phyloP scores from a whole-genome alignment of 2,329 filamentous ascomycete genomes.

The Microcyclospora pomicola region DNA sequence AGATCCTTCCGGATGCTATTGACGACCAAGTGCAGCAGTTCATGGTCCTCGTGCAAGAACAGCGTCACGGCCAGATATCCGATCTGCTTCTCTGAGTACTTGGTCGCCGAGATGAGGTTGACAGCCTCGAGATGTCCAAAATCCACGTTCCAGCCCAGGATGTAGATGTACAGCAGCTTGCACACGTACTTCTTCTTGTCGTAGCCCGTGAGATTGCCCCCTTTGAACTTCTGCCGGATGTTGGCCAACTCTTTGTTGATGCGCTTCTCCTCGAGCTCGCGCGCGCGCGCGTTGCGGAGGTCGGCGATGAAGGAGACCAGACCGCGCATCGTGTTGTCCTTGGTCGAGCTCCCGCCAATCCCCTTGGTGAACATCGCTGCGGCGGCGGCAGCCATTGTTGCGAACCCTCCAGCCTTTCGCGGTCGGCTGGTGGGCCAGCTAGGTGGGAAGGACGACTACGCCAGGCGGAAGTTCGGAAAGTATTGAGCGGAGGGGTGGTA shows the following conservation, averaged over 20 bases:
- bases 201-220: conserved; percentile 73
- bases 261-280: conserved; percentile 94
- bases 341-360: conserved; percentile 16
- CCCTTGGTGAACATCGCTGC: conserved; percentile 24
- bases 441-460: too few relatives aligned
- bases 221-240: conserved; percentile 96
- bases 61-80: conserved; percentile 95
- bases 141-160: conserved; percentile 96
- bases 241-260: conserved; percentile 99
- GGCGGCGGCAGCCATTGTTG: conserved; percentile 23
- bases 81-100: conserved; percentile 99
- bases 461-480: too few relatives aligned
- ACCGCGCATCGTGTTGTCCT: conserved; percentile 38
- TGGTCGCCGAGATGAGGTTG: conserved; percentile 88
- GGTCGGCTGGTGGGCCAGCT: not conserved
- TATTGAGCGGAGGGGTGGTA: too few relatives aligned
- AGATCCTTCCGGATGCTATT: conserved; percentile 98
- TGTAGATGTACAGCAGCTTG: conserved; percentile 99
- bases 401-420: not conserved
- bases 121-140: conserved; percentile 97
- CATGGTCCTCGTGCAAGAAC: conserved; percentile 93
- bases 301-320: conserved; percentile 98
- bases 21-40: conserved; percentile 87
- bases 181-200: conserved; percentile 99
- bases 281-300: conserved; percentile 80